Evolutionary conservation across 1,139 yeast genomes (phyloP), one percentile per base, ranked within the genome.

Genomic region (Kluyveromyces sp.): DNA sequence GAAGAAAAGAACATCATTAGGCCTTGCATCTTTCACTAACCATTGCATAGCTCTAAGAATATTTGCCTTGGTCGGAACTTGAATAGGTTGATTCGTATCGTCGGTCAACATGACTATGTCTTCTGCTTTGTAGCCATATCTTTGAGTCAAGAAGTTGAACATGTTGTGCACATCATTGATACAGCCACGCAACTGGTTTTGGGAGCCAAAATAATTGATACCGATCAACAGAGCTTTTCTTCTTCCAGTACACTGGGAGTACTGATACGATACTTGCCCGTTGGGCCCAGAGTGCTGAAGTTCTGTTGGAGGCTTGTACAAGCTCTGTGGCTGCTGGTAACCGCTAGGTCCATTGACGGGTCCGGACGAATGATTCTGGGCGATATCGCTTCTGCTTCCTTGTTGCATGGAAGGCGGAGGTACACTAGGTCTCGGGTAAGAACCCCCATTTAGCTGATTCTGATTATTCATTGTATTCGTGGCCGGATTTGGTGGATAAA

Each of bases 41-140:
- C 97, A 89, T 51, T 79, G 81, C 89, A 88, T 86, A 1, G 94
- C 97, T 42, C 86, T 71, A 34, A 86, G 58, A 57, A 89, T 87
- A 62, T 89, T 89, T 9, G 73, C 81, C 51, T 77, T 71, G 7
- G 89, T 81, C 15, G 97, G 97, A 15, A 83, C 70, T 30, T 81
- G 70, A 26, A 83, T 77, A 53, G 70, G 66, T 48, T 83, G 78
- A 15, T 67, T 64, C 55, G 78, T 82, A 53, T 77, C 82, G 61
- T 84, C 94, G 3, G 95, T 84, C 50, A 89, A 68, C 46, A 86
- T 71, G 13, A 89, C 96, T 70, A 89, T 87, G 60, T 89, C 94
- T 20, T 83, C 89, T 53, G 73, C 70, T 28, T 65, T 59, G 64
- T 85, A 89, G 0, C 95, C 95, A 55, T 74, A 79, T 35, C 70